Conservation (phyloP, 495 filamentous ascomycete species). For the Trypethelium eluteriae region DNA sequence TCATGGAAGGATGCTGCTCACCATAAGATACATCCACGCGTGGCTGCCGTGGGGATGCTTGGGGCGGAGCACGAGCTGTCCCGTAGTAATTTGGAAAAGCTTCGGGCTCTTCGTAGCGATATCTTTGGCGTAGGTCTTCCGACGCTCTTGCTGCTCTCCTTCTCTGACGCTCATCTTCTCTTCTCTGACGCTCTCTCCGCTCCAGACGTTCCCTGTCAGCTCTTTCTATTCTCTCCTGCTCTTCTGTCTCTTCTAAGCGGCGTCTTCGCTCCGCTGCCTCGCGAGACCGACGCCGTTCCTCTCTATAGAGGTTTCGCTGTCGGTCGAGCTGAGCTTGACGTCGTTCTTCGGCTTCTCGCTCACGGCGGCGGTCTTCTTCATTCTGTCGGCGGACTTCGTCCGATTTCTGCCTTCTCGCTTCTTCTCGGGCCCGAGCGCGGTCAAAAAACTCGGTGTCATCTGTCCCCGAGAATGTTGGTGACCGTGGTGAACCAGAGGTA, state of each 20-base stretch:
- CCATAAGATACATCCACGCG: background rate
- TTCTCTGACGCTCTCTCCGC: background rate
- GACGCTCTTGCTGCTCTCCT: background rate
- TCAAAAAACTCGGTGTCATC: background rate
- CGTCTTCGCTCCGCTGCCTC: background rate
- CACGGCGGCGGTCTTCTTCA: conserved; percentile 1
- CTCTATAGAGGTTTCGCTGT: background rate
- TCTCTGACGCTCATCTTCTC: background rate
- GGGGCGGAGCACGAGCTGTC: background rate
- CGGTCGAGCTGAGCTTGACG: conserved; percentile 2
- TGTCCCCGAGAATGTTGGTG: background rate
- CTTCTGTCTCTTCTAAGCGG: background rate
- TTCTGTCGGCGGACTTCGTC: background rate
- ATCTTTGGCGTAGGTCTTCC: background rate
- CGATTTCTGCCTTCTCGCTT: background rate
- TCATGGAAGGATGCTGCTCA: background rate
- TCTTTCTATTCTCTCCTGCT: background rate
- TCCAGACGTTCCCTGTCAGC: background rate
- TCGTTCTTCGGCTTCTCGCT: background rate
- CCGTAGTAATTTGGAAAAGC: background rate
- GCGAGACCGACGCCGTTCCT: conserved; percentile 5
- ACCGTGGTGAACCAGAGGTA: background rate
- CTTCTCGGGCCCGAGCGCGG: background rate
- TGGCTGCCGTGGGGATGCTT: background rate
- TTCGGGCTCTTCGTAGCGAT: background rate